These are phyloP conservation scores for Saccharomycopsis sp. DNA, from an alignment of 805 yeast genomes.

Conservation along the genomic window DNA sequence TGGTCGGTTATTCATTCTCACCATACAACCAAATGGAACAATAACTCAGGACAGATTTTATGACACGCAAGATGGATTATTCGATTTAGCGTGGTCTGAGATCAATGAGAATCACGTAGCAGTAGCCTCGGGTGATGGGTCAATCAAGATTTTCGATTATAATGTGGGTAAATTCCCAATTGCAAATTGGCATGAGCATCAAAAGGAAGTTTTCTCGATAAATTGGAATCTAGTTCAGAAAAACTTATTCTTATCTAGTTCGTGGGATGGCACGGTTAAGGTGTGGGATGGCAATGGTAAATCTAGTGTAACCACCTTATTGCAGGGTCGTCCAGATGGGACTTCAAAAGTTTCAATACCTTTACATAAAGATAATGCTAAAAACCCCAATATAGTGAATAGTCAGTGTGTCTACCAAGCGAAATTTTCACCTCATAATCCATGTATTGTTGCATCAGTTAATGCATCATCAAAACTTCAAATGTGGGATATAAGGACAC, in stretches of 20 bases:
- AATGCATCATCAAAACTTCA: conserved; percentile 70
- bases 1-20: conserved; percentile 69
- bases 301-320: conserved; percentile 51
- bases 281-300: conserved; percentile 64
- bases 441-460: conserved; percentile 59
- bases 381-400: conserved; percentile 31
- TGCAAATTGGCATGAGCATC: conserved; percentile 70
- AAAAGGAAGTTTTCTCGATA: conserved; percentile 64
- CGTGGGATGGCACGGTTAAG: conserved; percentile 91
- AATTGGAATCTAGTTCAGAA: conserved; percentile 72
- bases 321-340: too few relatives aligned
- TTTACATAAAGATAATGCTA: conserved; percentile 11
- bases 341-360: background rate
- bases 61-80: conserved; percentile 91
- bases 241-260: conserved; percentile 60
- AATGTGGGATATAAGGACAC: conserved; percentile 74
- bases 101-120: conserved; percentile 78
- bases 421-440: conserved; percentile 77
- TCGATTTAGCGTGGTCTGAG: conserved; percentile 88
- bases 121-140: conserved; percentile 86
- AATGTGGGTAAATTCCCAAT: conserved; percentile 64
- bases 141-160: conserved; percentile 73
- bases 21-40: conserved; percentile 61
- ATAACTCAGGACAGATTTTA: conserved; percentile 49
- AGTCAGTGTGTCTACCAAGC: conserved; percentile 73